Conservation (phyloP, 2,329 filamentous ascomycete species). For the Didymosphaeria variabile region DNA sequence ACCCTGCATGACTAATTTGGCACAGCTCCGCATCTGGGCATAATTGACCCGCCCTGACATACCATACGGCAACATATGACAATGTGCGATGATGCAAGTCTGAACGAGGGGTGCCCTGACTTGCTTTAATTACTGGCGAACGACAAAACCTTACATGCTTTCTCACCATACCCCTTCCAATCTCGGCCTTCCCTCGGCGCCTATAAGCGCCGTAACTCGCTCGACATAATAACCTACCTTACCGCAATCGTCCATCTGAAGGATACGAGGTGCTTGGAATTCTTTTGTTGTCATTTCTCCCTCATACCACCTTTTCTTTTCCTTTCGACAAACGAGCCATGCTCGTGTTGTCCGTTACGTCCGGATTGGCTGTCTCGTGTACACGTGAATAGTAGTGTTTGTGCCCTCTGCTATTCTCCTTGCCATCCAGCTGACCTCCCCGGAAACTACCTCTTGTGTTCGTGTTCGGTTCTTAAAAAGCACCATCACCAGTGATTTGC, state of each 20-base stretch:
- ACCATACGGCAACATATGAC: conserved; percentile 31
- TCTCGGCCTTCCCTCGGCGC: conserved; percentile 28
- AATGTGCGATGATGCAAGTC: conserved; percentile 44
- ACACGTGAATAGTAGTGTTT: conserved; percentile 27
- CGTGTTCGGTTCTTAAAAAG: conserved; percentile 31
- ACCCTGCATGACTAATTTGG: conserved; percentile 32
- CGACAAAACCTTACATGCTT: conserved; percentile 36
- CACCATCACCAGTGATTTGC: conserved; percentile 23
- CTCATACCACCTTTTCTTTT: conserved; percentile 46
- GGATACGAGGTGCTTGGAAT: conserved; percentile 44
- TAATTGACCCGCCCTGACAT: conserved; percentile 39
- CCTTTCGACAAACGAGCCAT: conserved; percentile 30
- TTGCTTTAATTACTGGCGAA: conserved; percentile 37
- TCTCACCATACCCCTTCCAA: conserved; percentile 41
- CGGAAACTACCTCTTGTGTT: conserved; percentile 4
- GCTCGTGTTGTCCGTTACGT: conserved; percentile 24
- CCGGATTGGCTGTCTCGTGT: conserved; percentile 40
- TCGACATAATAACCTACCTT: conserved; percentile 43
- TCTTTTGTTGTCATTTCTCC: conserved; percentile 35
- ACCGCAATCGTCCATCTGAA: conserved; percentile 36
- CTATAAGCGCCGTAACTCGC: conserved; percentile 31
- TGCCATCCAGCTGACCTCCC: conserved; percentile 2
- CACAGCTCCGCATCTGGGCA: conserved; percentile 63
- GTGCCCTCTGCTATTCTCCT: conserved; percentile 21
- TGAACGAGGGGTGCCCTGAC: conserved; percentile 40